Evolutionary conservation across 768 basidiomycete genomes (phyloP), one percentile per base, ranked within the genome.

Genomic region (Podaxis sp.): DNA sequence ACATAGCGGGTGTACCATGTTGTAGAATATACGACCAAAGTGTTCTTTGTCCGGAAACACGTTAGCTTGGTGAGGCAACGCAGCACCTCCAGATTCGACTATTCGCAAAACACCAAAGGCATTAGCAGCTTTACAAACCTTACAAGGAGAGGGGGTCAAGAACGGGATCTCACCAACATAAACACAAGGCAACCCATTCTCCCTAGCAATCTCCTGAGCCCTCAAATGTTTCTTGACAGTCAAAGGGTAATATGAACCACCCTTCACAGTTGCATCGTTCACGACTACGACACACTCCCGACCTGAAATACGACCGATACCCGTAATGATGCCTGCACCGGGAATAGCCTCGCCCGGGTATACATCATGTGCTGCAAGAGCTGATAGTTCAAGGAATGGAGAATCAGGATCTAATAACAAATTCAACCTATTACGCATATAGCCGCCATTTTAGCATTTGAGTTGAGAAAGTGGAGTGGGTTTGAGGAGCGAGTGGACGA

Each of bases 141-240:
- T 33, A 33, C 33, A 52, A 25, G 19, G 11, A 7, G 7, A 6
- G 33, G 33, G 8, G 33, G 2, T 33, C 8, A 33, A 9, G 9
- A 33, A 9, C 8, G 33, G 8, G 8, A 33, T 33, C 88, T 24
- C 71, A 94, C 94, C 94, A 63, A 96, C 81, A 74, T 98, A 98
- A 46, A 98, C 85, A 72, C 94, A 96, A 9, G 95, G 94, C 36
- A 97, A 75, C 3, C 87, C 83, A 71, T 96, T 91, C 76, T 96
- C 94, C 63, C 87, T 79, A n/a, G 95, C 95, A 64, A 98, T 88
- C 72, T 97, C 93, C 71, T 98, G 95, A 0, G 95, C 96, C 19
- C 95, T 85, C 25, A 98, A 75, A 68, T 98, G 95, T 72, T 98
- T 98, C 85, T 97, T 98, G 67, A 98, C 92, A 15, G 93, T 94